A percentile compares a stretch with the other conserved stretches of the same genome.
These are phyloP conservation scores for Kwoniella dejecticola DNA, from an alignment of 768 basidiomycete species.

Conservation along the genomic window DNA sequence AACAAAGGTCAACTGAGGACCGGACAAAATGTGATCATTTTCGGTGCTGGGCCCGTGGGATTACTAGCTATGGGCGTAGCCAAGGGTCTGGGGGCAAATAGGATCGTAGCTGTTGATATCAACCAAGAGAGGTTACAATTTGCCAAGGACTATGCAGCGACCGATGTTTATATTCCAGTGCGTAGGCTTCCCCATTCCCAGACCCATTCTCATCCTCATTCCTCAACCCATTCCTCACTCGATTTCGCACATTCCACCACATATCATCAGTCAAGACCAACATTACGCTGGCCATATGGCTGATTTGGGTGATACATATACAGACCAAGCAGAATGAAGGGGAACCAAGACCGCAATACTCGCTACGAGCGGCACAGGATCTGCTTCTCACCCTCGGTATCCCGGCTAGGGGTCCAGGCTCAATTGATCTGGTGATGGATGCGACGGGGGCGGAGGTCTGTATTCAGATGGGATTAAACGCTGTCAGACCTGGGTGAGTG, in stretches of 20 bases:
- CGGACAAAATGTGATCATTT: constrained; percentile 75
- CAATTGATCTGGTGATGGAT: constrained; percentile 85
- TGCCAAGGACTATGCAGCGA: constrained; percentile 80
- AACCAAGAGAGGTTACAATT: constrained; percentile 74
- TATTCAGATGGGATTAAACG: constrained; percentile 78
- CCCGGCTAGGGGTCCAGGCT: constrained; percentile 67
- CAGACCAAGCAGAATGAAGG: constrained; percentile 58
- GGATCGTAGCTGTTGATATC: constrained; percentile 75
- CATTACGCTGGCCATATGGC: too few species aligned
- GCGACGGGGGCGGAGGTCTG: constrained; percentile 91
- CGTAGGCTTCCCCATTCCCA: constrained; percentile 10
- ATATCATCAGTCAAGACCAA: too few species aligned
- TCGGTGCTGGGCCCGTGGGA: constrained; percentile 83
- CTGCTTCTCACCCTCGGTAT: constrained; percentile 70
- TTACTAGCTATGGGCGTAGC: constrained; percentile 91
- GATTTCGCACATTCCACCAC: too few species aligned
- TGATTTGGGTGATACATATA: background rate
- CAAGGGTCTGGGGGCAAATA: constrained; percentile 82
- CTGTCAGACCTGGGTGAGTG: constrained; percentile 67
- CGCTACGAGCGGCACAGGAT: constrained; percentile 67
- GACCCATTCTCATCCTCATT: background rate
- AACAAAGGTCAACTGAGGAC: constrained; percentile 72
- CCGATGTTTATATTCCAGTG: constrained; percentile 61
- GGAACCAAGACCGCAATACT: constrained; percentile 72
- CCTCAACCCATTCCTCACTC: too few species aligned